Evolutionary conservation across 1,139 yeast genomes (phyloP).

Genomic region (Debaryomyces robertsiae): DNA sequence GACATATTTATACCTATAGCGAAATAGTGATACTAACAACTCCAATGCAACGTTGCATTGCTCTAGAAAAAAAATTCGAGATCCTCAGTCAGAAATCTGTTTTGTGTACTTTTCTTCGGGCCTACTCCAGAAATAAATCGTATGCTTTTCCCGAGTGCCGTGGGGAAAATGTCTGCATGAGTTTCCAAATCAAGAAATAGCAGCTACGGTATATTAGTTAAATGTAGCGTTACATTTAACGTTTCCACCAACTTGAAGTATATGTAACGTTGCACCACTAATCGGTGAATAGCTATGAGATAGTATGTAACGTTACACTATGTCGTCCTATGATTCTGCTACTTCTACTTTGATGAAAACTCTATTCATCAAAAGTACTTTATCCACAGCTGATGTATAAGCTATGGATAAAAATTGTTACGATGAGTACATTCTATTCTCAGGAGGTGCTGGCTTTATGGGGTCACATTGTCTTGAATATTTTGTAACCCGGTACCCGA

Average conservation of each 20-base stretch:
- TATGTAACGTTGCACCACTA: slow-evolving; percentile 11
- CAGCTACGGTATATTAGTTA: too few relatives aligned
- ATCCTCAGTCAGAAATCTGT: background rate
- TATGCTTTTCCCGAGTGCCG: background rate
- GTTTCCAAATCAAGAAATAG: background rate
- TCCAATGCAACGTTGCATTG: slow-evolving; percentile 22
- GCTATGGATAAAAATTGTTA: slow-evolving; percentile 8
- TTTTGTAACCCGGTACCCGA: slow-evolving; percentile 40
- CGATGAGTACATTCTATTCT: slow-evolving; percentile 39
- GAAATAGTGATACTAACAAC: background rate
- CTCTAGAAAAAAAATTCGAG: background rate
- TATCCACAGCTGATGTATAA: slow-evolving; percentile 2
- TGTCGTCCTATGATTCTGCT: background rate
- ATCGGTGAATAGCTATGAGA: background rate
- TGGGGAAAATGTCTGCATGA: slow-evolving; percentile 6
- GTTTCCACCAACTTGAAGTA: background rate
- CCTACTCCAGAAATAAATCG: background rate
- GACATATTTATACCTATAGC: slow-evolving; percentile 4
- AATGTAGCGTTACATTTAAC: background rate
- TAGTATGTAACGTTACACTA: slow-evolving; percentile 24
- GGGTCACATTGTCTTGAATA: slow-evolving; percentile 53
- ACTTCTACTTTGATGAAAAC: background rate
- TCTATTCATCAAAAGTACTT: background rate
- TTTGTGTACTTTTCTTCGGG: slow-evolving; percentile 1
- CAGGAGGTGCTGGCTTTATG: slow-evolving; percentile 65